Evolutionary conservation across 306 rosid genomes (phyloP), one percentile per base, ranked within the genome.

Genomic region (Fragaria vesca): DNA sequence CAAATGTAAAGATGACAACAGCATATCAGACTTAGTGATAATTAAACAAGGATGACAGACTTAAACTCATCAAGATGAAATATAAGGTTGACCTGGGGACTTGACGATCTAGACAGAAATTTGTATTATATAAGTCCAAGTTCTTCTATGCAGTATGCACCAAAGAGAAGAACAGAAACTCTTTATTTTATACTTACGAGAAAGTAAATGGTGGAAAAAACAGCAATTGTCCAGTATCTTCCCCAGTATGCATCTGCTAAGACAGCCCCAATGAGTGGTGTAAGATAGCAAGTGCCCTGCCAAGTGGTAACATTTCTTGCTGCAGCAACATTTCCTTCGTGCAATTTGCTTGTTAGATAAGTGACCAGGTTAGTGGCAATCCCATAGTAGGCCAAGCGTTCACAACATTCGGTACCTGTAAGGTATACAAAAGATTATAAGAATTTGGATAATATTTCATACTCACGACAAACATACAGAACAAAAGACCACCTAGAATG

Each of bases 231-330:
- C 99, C 99, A 96, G 83, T 90, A 96, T 89, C 99, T 87, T 81
- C 99, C 99, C 98, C 91, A 96, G 84, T 88, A 93, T 79, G 98
- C 90, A 93, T 96, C 99, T 63, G 99, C 99, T 55, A 93, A 47
- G 70, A 96, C 79, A 67, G 99, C 99, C 79, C 99, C 99, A 80
- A 96, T 87, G 36, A 96, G 97, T 83, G 99, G 99, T 70, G 97
- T 73, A 79, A 96, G 97, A 89, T 93, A 96, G 83, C 99, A 96
- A 81, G 99, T 96, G 67, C 98, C 99, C 80, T 88, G 90, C 98
- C 99, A 96, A 58, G 94, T 96, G 79, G 97, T 96, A 71, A 96
- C 97, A 83, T 89, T 93, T 88, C 91, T 91, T 68, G 99, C 99
- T 32, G 98, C 99, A 63, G 90, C 72, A 42, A 79, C 98, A 85